These are phyloP conservation scores for Hordeum vulgare DNA, from an alignment of 176 grass and related monocot species.

Conservation along the genomic window MorexV3_pseudomolecules_assembly NC_058524.1:552234424-552234923, in stretches of 20 bases:
- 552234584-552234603: background rate
- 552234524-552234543: background rate
- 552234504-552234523: background rate
- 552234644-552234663: background rate
- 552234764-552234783: background rate
- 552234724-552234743: too few relatives aligned
- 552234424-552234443: background rate
- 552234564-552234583: background rate
- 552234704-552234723: too few relatives aligned
- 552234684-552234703: background rate
- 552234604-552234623: background rate
- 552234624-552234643: background rate
- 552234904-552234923: slow-evolving; percentile 92
- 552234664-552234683: background rate
- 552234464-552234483: background rate
- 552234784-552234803: background rate
- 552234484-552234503: background rate
- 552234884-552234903: background rate
- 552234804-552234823: background rate
- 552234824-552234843: background rate
- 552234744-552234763: too few relatives aligned
- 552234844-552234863: background rate
- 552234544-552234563: background rate
- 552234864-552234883: background rate
- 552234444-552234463: background rate